Conservation (phyloP, 164 flowering plant genomes). For the Sedum album region DNA sequence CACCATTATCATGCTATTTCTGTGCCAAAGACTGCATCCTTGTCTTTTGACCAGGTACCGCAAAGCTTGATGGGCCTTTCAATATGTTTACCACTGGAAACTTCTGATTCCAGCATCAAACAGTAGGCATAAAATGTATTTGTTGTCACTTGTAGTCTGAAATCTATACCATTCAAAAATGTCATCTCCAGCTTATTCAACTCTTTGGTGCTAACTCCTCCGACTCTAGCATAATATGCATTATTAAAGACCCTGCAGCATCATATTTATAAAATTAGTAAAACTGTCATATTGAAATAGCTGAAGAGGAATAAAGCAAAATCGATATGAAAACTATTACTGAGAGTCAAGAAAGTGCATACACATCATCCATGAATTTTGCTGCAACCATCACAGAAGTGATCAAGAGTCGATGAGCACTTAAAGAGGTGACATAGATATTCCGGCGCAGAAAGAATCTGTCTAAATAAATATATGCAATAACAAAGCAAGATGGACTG, state of each 20-base stretch:
- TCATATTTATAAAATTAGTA: background rate
- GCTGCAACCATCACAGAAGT: no score
- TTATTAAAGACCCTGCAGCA: conserved; percentile 70
- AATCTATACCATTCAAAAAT: conserved; percentile 63
- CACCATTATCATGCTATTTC: no score
- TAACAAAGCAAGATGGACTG: conserved; percentile 81
- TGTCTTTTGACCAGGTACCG: conserved; percentile 44
- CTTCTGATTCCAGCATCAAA: conserved; percentile 46
- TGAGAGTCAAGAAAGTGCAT: conserved; percentile 50
- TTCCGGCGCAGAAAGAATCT: conserved; percentile 41
- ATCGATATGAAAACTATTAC: conserved; percentile 73
- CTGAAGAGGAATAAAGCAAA: conserved; percentile 51
- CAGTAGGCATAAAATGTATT: conserved; percentile 49
- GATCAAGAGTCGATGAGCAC: no score
- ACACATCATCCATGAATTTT: no score
- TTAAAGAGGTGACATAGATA: background rate
- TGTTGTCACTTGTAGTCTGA: conserved; percentile 61
- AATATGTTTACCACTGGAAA: conserved; percentile 9
- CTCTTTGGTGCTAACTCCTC: conserved; percentile 72
- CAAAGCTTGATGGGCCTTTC: conserved; percentile 49
- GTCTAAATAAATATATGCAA: conserved; percentile 68
- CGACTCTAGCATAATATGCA: conserved; percentile 89
- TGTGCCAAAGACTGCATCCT: no score
- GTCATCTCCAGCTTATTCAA: conserved; percentile 77
- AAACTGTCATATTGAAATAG: background rate